Base-by-base conservation (phyloP, 2,329 filamentous ascomycete genomes). In the Calonectria hongkongensis region DNA sequence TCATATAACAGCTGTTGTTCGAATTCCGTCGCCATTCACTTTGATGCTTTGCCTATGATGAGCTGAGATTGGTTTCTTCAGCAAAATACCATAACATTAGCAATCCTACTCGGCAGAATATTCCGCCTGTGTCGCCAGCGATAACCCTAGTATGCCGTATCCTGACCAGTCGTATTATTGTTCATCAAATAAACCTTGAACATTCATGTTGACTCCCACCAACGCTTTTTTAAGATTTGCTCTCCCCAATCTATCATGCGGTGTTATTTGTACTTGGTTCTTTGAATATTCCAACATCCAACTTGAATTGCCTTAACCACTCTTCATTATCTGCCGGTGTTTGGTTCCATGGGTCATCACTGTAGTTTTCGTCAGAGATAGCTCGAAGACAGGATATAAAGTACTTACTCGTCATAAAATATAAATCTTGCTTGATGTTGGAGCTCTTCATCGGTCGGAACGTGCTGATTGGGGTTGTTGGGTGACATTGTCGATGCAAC, bases 291-390 rank as follows among this genome's bases (percentile, higher is more conserved):
- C 76, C 76, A 2, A 79, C 70, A 3, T 78, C 76, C 9, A 75
- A n/a, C 8, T 78, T 78, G 12, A 78, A 78, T 33, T 75, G 71
- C 16, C 66, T 72, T 5, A 78, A 13, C 76, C 76, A 78, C 51
- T 78, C 72, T 15, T 68, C 70, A 15, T 78, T 78, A 4, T 78
- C 76, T 0, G 78, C 76, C 1, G 76, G 73, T 10, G 76, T 78
- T 50, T 77, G 75, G 21, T 78, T 78, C 76, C 76, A 70, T 13
- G 47, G 60, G 39, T 70, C 67, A 28, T 70, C 67, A n/a, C 67
- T 70, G 10, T 1, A 39, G 3, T 10, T 56, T n/a, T n/a, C 1
- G 9, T 50, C 16, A 50, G 8, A n/a, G 8, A 7, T 0, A 9
- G 18, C 13, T 3, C 25, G 33, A 9, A 13, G 9, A 12, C 6